Percentiles rank a stretch among this genome's conserved stretches.
Conservation (phyloP, 345 rosid species). For the Aurinia saxatilis region DNA sequence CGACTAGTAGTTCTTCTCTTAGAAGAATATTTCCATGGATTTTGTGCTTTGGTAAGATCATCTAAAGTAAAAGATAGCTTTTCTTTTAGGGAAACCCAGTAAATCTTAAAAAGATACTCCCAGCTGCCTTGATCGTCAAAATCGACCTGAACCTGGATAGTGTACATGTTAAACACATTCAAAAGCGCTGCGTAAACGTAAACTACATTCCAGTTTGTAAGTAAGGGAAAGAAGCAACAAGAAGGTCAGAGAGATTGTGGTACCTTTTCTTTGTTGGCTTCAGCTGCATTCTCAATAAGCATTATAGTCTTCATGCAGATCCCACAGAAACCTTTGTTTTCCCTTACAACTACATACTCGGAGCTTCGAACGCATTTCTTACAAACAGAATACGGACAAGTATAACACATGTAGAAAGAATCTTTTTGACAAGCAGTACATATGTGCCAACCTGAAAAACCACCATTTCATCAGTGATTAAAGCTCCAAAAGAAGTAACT, state of each 20-base stretch:
- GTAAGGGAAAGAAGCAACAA: not conserved
- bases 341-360: slow-evolving; percentile 71
- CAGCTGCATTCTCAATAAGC: slow-evolving; percentile 71
- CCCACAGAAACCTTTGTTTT: slow-evolving; percentile 84
- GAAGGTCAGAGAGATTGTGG: not conserved
- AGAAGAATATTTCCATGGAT: slow-evolving; percentile 62
- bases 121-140: slow-evolving; percentile 95
- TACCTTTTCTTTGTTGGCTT: slow-evolving; percentile 33
- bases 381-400: slow-evolving; percentile 92
- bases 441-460: slow-evolving; percentile 89
- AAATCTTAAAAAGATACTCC: slow-evolving; percentile 97
- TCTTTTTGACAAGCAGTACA: slow-evolving; percentile 80
- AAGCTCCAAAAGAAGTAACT: not conserved
- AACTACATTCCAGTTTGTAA: not conserved
- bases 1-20: slow-evolving; percentile 28
- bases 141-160: slow-evolving; percentile 85
- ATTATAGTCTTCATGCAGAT: slow-evolving; percentile 75
- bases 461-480: not conserved
- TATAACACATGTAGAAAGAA: slow-evolving; percentile 85
- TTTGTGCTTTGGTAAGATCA: slow-evolving; percentile 65
- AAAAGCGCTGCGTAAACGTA: no score
- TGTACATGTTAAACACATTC: no score
- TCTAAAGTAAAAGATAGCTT: slow-evolving; percentile 55
- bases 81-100: slow-evolving; percentile 73
- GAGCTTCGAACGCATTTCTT: slow-evolving; percentile 81